Evolutionary conservation across 345 rosid genomes (phyloP).

Genomic region (Eucalyptus pauciflora): DNA sequence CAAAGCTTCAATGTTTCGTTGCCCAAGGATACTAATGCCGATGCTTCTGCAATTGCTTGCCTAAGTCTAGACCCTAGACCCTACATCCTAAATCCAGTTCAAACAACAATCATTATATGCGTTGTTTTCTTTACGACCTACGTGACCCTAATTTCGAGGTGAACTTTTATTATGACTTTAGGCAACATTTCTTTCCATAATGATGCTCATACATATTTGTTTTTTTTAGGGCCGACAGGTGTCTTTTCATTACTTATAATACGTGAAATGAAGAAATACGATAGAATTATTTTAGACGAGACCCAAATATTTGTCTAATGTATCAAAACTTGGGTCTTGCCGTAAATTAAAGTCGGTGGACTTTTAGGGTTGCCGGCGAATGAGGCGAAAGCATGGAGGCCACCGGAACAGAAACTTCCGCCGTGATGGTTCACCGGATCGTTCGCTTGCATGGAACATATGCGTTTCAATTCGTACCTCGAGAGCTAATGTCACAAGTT

Average conservation of each 20-base stretch:
- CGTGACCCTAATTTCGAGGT: not conserved
- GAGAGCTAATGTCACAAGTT: not conserved
- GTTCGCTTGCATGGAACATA: not conserved
- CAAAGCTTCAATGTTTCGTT: not conserved
- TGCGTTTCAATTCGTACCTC: not conserved
- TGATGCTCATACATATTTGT: not conserved
- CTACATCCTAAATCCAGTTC: not conserved
- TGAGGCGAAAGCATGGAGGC: not conserved
- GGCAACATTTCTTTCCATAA: not conserved
- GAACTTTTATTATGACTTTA: not conserved
- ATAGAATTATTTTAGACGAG: not conserved
- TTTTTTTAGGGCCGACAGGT: not conserved
- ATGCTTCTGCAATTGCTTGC: not conserved
- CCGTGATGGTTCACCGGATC: not conserved
- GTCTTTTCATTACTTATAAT: not conserved
- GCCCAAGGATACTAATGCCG: not conserved
- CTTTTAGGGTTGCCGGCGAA: not conserved
- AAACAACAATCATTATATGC: not conserved
- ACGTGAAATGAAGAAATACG: not conserved
- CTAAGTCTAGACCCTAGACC: not conserved
- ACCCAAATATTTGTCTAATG: not conserved
- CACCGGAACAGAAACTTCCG: not conserved
- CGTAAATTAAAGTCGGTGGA: not conserved
- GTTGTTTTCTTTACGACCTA: not conserved
- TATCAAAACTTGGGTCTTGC: not conserved